Conservation (phyloP, 1,284 basidiomycete species). For the Ceratobasidium theobromae region DNA sequence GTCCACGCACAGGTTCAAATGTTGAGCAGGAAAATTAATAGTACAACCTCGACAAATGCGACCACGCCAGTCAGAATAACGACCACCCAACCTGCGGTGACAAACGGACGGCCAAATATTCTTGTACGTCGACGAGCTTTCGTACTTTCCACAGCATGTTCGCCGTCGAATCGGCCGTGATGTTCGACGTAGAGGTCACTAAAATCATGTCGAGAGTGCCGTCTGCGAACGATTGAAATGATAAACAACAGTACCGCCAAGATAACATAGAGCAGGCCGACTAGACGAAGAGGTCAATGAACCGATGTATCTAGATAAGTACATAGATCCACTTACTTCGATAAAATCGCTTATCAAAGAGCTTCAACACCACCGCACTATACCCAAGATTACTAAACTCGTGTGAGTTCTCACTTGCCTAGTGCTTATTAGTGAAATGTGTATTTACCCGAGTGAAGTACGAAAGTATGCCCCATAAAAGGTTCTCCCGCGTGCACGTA, state of each 20-base stretch:
- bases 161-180: constrained; percentile 40
- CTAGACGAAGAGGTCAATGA: constrained; percentile 45
- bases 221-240: constrained; percentile 60
- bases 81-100: constrained; percentile 77
- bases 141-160: constrained; percentile 43
- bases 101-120: constrained; percentile 71
- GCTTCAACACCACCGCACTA: constrained; percentile 68
- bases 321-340: constrained; percentile 50
- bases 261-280: constrained; percentile 70
- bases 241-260: constrained; percentile 62
- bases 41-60: constrained; percentile 60
- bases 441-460: constrained; percentile 58
- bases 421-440: not conserved
- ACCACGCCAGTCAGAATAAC: constrained; percentile 63
- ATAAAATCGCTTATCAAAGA: constrained; percentile 73
- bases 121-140: constrained; percentile 40
- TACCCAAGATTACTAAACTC: constrained; percentile 59
- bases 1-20: constrained; percentile 34
- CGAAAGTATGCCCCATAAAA: constrained; percentile 80
- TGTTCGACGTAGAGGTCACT: constrained; percentile 44
- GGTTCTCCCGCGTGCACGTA: constrained; percentile 75
- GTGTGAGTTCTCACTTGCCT: too few relatives aligned
- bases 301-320: constrained; percentile 39
- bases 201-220: constrained; percentile 70
- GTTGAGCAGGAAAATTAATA: constrained; percentile 60